Evolutionary conservation across 352 stramenopile genomes (phyloP), one percentile per base, ranked within the genome.

Genomic region (Globisporangium mamillatum): DNA sequence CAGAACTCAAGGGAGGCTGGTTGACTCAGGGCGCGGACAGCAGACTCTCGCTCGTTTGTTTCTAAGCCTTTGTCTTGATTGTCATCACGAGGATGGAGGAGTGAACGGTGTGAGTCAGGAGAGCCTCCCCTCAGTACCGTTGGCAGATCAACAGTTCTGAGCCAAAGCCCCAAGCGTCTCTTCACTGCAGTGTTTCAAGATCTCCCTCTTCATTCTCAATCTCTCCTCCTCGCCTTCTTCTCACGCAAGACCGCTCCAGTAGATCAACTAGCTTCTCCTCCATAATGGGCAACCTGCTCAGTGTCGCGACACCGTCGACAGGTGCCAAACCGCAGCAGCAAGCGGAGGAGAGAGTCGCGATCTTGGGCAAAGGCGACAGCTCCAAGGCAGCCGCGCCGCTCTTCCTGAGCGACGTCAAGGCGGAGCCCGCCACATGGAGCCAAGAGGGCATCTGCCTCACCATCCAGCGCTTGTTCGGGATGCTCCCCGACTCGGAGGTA

Each of bases 381-480:
- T 27, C 32, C 34, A 44, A 41, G n/a, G 29, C 32, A 18, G 4
- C 27, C 67, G 4, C 87, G 72, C 56, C 76, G 18, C 68, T 91
- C 4, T 91, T 81, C 48, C 69, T 91, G 18, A 76, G 80, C 44
- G 83, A 93, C 41, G 58, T 91, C 41, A 76, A 80, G 12, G 73
- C 75, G 1, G 72, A 81, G 41, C 56, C 73, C 1, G 82, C 85
- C 2, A 32, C 57, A 16, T 93, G 85, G 85, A 82, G 70, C 38
- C 68, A 82, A 4, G 83, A 91, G 50, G 69, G 74, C 62, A 60
- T 82, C n/a, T 90, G 79, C 52, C 57, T 75, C 48, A 79, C 69
- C 0, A 70, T 89, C 57, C 81, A 91, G 64, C 83, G 85, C 48
- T 79, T 92, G 41, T 73, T 89, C 4, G 83, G 85, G 0, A 72